Conservation (phyloP, 163 green algal genomes). For the Botryococcus braunii region DNA sequence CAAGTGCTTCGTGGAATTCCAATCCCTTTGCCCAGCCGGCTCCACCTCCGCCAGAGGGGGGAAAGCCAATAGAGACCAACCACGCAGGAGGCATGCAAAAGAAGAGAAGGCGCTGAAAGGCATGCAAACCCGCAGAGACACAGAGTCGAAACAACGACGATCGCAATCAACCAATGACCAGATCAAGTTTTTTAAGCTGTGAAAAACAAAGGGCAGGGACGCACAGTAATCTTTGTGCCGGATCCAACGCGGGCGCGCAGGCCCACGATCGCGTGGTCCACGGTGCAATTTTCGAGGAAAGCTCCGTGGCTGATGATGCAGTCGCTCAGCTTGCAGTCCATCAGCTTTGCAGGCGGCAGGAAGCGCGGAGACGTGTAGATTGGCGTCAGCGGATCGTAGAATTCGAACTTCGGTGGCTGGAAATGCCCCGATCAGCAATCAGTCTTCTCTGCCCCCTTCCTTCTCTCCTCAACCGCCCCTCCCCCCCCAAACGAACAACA, state of each 20-base stretch:
- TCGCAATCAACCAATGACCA: neutral
- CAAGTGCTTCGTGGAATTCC: too few species aligned
- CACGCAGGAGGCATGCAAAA: too few species aligned
- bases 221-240: constrained; percentile 43
- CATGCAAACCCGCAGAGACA: neutral
- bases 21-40: too few species aligned
- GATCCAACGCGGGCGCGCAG: constrained; percentile 60
- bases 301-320: constrained; percentile 54
- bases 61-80: too few species aligned
- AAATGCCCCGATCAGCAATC: neutral
- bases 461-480: too few species aligned
- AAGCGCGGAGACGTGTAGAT: constrained; percentile 97
- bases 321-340: constrained; percentile 48
- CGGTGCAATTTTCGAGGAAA: constrained; percentile 42
- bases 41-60: too few species aligned
- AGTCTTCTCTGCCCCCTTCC: too few species aligned
- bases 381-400: constrained; percentile 88
- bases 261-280: constrained; percentile 83
- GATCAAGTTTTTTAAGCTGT: neutral
- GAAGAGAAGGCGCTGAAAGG: neutral
- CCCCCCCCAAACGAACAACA: too few species aligned
- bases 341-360: constrained; percentile 88
- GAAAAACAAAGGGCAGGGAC: neutral
- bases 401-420: constrained; percentile 78
- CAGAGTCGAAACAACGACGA: neutral